Evolutionary conservation across 208 protist genomes (phyloP), one percentile per base, ranked within the genome.

Genomic region (Vickermania spadyakhi): DNA sequence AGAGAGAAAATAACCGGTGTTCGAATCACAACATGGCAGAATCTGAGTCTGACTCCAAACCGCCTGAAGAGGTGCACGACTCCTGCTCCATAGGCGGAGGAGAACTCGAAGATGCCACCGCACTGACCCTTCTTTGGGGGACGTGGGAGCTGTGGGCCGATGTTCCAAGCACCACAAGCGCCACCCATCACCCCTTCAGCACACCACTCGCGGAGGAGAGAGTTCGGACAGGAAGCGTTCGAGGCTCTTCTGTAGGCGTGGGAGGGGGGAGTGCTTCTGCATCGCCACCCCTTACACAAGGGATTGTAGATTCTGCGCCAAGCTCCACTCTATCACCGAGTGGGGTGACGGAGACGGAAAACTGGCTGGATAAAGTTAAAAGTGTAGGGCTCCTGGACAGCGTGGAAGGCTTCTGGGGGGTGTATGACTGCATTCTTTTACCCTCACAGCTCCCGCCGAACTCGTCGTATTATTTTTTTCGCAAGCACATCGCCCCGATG

Each of bases 91-190:
- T n/a, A n/a, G n/a, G n/a, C n/a, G n/a, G n/a, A n/a, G n/a, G n/a
- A n/a, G n/a, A n/a, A n/a, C n/a, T n/a, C n/a, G n/a, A n/a, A n/a
- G 64, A 73, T 36, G 65, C 69, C 60, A 22, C 58, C 7, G 65
- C 69, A 26, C 72, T 78, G 13, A 93, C 83, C 18, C 68, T 86
- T 45, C 68, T 95, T n/a, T 95, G 89, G 85, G 82, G 89, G n/a
- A 87, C 81, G 54, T 95, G 89, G 85, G 84, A 95, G 69, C 71
- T 92, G 73, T 95, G 85, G 89, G 91, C 84, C 51, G 84, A 89
- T 50, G 52, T 95, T 0, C 60, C 70, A 18, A n/a, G 11, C 18
- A 18, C 36, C 36, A n/a, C 36, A 7, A 45, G 11, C 18, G 11
- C 36, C 18, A 7, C 7, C 36, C 36, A 45, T 18, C 36, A 45